These are phyloP conservation scores for Boletus sp. DNA, from an alignment of 768 basidiomycete species.

Conservation along the genomic window DNA sequence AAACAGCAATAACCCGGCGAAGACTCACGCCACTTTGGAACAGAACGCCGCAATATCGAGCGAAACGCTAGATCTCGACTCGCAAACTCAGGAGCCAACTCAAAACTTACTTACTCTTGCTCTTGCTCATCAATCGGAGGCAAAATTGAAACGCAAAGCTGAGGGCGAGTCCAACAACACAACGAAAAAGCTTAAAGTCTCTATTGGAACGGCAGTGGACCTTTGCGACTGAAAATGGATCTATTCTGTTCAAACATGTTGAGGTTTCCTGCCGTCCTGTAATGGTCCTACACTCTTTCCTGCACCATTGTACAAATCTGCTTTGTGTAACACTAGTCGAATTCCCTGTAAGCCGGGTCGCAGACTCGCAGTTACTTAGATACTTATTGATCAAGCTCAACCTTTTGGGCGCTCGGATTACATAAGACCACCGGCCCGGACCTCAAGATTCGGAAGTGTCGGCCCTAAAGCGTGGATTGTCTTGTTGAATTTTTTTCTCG, in stretches of 20 bases:
- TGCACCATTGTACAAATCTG: not conserved
- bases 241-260: not conserved
- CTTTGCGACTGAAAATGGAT: conserved; percentile 57
- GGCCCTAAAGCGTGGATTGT: conserved; percentile 35
- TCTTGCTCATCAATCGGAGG: conserved; percentile 16
- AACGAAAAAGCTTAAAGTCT: conserved; percentile 69
- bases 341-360: not conserved
- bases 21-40: not conserved
- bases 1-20: conserved; percentile 1
- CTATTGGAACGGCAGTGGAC: conserved; percentile 65
- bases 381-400: too few species aligned
- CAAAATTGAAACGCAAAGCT: conserved; percentile 37
- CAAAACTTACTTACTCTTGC: conserved; percentile 26
- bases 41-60: not conserved
- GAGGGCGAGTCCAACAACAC: conserved; percentile 11
- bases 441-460: conserved; percentile 21
- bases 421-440: too few species aligned
- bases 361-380: too few species aligned
- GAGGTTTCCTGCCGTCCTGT: not conserved
- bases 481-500: too few species aligned
- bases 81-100: conserved; percentile 43
- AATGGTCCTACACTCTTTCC: not conserved
- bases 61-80: conserved; percentile 17
- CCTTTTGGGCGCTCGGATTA: too few species aligned
- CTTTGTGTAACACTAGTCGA: not conserved